Percentiles rank a stretch among this genome's conserved stretches.
Conservation (phyloP, 176 grass and related monocot genomes). For the Musa itinerans region DNA sequence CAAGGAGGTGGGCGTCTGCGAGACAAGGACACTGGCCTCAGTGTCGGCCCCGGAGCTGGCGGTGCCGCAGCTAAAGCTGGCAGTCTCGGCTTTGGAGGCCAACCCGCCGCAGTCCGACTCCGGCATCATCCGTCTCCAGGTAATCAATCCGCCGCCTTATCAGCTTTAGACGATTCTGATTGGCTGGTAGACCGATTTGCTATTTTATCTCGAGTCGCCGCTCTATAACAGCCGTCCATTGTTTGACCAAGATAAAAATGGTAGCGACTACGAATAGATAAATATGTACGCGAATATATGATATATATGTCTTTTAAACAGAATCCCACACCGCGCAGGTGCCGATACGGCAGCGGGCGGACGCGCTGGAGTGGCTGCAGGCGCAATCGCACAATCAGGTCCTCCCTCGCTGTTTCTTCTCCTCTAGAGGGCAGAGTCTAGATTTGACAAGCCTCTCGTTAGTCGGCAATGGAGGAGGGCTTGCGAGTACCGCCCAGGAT, state of each 20-base stretch:
- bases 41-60: slow-evolving; percentile 39
- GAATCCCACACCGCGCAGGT: slow-evolving; percentile 27
- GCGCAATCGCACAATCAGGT: slow-evolving; percentile 28
- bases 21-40: slow-evolving; percentile 41
- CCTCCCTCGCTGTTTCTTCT: slow-evolving; percentile 77
- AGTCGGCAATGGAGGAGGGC: slow-evolving; percentile 16
- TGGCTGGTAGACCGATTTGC: background rate
- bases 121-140: slow-evolving; percentile 86
- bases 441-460: background rate
- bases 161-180: background rate
- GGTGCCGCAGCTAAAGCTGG: slow-evolving; percentile 44
- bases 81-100: slow-evolving; percentile 25
- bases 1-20: slow-evolving; percentile 29
- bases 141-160: background rate
- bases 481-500: background rate
- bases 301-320: background rate
- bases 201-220: background rate
- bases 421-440: slow-evolving; percentile 30
- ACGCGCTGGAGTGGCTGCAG: slow-evolving; percentile 82
- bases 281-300: too few relatives aligned
- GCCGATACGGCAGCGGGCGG: slow-evolving; percentile 56
- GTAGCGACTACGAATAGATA: too few relatives aligned
- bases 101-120: slow-evolving; percentile 33
- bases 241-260: too few relatives aligned
- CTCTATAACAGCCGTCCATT: background rate